Conservation (phyloP, 768 basidiomycete genomes). For the Hirschioporus abietinus region DNA sequence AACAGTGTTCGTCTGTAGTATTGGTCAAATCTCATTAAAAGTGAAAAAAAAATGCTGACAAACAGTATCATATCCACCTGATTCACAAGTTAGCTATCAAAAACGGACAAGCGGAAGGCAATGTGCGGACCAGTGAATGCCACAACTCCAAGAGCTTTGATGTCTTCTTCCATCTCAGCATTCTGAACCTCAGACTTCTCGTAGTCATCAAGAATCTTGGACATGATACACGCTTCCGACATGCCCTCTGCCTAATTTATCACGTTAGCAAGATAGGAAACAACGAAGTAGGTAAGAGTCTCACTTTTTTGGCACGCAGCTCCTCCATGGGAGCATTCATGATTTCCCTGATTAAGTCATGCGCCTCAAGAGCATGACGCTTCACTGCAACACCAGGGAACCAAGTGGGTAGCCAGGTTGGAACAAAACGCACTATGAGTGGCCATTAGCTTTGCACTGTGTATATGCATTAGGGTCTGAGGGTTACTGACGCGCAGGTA, state of each 20-base stretch:
- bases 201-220: background rate
- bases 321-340: slow-evolving; percentile 27
- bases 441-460: background rate
- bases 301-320: background rate
- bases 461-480: background rate
- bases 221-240: background rate
- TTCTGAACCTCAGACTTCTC: background rate
- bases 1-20: slow-evolving; percentile 32
- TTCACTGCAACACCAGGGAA: slow-evolving; percentile 47
- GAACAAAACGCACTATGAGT: slow-evolving; percentile 15
- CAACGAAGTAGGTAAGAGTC: background rate
- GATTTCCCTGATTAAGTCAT: slow-evolving; percentile 24
- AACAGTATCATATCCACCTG: slow-evolving; percentile 6
- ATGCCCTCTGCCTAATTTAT: background rate
- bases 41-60: background rate
- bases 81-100: slow-evolving; percentile 32
- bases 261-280: background rate
- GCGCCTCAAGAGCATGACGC: slow-evolving; percentile 39
- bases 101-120: slow-evolving; percentile 39
- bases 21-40: slow-evolving; percentile 6
- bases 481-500: background rate
- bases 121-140: background rate
- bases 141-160: background rate
- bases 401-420: slow-evolving; percentile 38
- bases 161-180: background rate